Percentiles rank a stretch among this genome's conserved stretches.
Conservation (phyloP, 2,329 filamentous ascomycete genomes). For the Aspergillus latus region DNA sequence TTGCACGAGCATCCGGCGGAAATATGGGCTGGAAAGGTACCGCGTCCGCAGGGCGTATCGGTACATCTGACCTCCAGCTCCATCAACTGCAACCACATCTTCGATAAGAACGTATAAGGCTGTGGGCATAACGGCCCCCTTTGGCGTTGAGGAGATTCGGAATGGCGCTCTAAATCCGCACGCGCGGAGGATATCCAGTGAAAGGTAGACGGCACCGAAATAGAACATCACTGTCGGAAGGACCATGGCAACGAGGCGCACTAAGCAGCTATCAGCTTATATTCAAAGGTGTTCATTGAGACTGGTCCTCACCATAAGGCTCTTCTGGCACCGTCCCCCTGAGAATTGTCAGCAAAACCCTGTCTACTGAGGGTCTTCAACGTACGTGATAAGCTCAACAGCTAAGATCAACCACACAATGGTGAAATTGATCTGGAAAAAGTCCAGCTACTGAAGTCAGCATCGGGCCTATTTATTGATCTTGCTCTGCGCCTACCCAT, state of each 20-base stretch:
- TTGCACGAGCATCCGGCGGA: constrained; percentile 54
- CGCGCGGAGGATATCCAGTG: constrained; percentile 44
- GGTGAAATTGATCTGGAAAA: constrained; percentile 49
- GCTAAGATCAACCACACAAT: constrained; percentile 46
- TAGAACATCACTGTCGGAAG: constrained; percentile 49
- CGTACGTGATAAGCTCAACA: constrained; percentile 45
- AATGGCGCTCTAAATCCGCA: constrained; percentile 55
- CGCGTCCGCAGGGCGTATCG: constrained; percentile 52
- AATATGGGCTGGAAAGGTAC: constrained; percentile 56
- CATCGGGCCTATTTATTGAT: neutral
- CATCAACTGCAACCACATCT: constrained; percentile 67
- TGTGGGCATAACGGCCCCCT: constrained; percentile 59
- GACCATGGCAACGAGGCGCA: constrained; percentile 46
- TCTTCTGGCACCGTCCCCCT: constrained; percentile 44
- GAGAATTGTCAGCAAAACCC: constrained; percentile 17
- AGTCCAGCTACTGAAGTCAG: constrained; percentile 38
- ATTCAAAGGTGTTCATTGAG: neutral
- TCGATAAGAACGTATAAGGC: constrained; percentile 66
- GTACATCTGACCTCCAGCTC: constrained; percentile 57
- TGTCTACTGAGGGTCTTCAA: neutral
- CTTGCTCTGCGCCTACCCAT: constrained; percentile 34
- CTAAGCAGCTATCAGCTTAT: constrained; percentile 21
- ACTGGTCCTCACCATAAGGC: constrained; percentile 37
- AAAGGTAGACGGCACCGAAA: constrained; percentile 44
- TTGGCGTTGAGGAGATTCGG: constrained; percentile 63